phyloP scores from a whole-genome alignment of 1,139 yeast genomes.

The Scheffersomyces cryptocercus region DNA sequence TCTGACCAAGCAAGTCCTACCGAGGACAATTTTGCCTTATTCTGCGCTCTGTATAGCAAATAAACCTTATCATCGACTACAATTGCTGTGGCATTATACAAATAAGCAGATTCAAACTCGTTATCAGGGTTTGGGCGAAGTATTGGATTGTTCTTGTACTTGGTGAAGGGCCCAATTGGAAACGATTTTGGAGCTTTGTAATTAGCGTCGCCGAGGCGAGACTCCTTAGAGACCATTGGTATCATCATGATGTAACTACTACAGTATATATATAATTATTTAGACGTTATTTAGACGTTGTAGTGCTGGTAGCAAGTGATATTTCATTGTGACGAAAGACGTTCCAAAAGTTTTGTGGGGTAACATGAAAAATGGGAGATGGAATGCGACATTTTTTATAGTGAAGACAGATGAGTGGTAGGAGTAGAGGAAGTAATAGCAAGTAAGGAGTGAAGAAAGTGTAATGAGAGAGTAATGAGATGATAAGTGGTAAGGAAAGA shows the following conservation, averaged over 20 bases:
- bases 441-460: too few species aligned
- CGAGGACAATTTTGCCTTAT: slow-evolving; percentile 32
- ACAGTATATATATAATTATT: too few species aligned
- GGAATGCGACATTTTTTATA: too few species aligned
- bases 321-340: too few species aligned
- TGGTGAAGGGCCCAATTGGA: slow-evolving; percentile 46
- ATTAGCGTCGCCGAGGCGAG: slow-evolving; percentile 33
- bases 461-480: too few species aligned
- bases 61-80: slow-evolving; percentile 41
- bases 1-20: slow-evolving; percentile 46
- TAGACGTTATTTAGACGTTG: too few species aligned
- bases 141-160: slow-evolving; percentile 39
- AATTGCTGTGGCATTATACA: slow-evolving; percentile 48
- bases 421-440: too few species aligned
- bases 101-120: slow-evolving; percentile 42
- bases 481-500: too few species aligned
- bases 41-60: slow-evolving; percentile 45
- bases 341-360: too few species aligned
- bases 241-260: slow-evolving; percentile 22
- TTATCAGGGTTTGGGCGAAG: slow-evolving; percentile 39
- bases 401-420: too few species aligned
- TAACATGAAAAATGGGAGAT: too few species aligned
- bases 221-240: slow-evolving; percentile 28
- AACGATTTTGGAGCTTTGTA: slow-evolving; percentile 38
- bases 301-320: too few species aligned